phyloP scores from a whole-genome alignment of 257 asterid genomes.

The Eustoma russellianum region DNA sequence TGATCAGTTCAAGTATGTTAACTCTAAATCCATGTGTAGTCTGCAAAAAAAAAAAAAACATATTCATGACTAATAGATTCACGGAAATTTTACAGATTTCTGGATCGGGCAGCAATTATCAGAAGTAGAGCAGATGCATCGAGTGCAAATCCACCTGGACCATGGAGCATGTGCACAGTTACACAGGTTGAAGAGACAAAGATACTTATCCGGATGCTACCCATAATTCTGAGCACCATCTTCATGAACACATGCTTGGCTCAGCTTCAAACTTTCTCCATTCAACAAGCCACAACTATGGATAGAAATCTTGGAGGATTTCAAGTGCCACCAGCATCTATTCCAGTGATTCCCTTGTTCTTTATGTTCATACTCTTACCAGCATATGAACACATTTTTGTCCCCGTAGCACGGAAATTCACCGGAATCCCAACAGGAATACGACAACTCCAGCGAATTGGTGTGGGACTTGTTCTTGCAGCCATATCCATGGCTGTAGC shows the following conservation, averaged over 20 bases:
- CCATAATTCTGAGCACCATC: conserved; percentile 54
- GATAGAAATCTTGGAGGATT: conserved; percentile 46
- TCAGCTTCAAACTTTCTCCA: conserved; percentile 70
- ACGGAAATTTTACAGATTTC: conserved; percentile 24
- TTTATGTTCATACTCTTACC: conserved; percentile 52
- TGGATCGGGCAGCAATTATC: conserved; percentile 53
- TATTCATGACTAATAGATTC: background rate
- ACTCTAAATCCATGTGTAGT: background rate
- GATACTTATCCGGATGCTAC: conserved; percentile 57
- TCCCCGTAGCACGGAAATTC: conserved; percentile 42
- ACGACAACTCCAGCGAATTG: conserved; percentile 61
- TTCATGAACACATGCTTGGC: conserved; percentile 83
- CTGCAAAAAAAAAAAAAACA: background rate
- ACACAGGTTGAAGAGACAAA: conserved; percentile 77
- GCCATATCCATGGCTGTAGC: conserved; percentile 56
- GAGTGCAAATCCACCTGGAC: background rate
- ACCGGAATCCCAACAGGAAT: conserved; percentile 72
- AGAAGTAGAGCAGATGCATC: conserved; percentile 14
- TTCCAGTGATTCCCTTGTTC: conserved; percentile 50
- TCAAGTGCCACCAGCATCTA: conserved; percentile 56
- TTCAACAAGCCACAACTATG: conserved; percentile 66
- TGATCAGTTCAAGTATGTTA: conserved; percentile 49
- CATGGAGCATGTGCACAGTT: conserved; percentile 53
- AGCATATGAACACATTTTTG: conserved; percentile 38
- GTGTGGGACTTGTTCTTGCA: conserved; percentile 52